Conservation (phyloP, 1,284 basidiomycete genomes). For the Leccinum griseonigrum region DNA sequence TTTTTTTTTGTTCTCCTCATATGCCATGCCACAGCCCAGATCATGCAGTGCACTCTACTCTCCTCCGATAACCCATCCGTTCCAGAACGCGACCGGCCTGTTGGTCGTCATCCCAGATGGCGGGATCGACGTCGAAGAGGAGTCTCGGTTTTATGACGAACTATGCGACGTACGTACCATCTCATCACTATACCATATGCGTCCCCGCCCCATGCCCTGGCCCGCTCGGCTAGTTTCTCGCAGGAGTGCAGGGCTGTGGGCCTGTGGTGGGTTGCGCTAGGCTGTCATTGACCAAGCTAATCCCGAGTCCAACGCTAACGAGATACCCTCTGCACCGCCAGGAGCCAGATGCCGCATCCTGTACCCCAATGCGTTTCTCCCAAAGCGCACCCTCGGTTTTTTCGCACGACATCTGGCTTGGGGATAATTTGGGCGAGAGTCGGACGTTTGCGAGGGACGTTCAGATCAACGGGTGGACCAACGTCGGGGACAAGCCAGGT, state of each 20-base stretch:
- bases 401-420: slow-evolving; percentile 61
- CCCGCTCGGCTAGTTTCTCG: neutral
- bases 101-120: slow-evolving; percentile 30
- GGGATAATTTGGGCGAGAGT: slow-evolving; percentile 54
- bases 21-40: slow-evolving; percentile 14
- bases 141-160: slow-evolving; percentile 46
- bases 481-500: slow-evolving; percentile 58
- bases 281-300: neutral
- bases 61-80: slow-evolving; percentile 18
- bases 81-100: slow-evolving; percentile 23
- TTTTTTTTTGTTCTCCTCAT: neutral
- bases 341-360: slow-evolving; percentile 21
- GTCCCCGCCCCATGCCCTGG: neutral
- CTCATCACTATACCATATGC: neutral
- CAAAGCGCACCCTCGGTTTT: slow-evolving; percentile 55
- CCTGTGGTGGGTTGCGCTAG: neutral
- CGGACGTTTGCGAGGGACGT: slow-evolving; percentile 59
- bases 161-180: slow-evolving; percentile 38
- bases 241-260: neutral
- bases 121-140: slow-evolving; percentile 46
- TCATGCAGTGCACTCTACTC: neutral
- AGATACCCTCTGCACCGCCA: neutral
- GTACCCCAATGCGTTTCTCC: slow-evolving; percentile 24
- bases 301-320: neutral
- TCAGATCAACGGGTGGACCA: slow-evolving; percentile 64